Evolutionary conservation across 192 early-diverging fungal species (phyloP).

Genomic region (Podila minutissima): DNA sequence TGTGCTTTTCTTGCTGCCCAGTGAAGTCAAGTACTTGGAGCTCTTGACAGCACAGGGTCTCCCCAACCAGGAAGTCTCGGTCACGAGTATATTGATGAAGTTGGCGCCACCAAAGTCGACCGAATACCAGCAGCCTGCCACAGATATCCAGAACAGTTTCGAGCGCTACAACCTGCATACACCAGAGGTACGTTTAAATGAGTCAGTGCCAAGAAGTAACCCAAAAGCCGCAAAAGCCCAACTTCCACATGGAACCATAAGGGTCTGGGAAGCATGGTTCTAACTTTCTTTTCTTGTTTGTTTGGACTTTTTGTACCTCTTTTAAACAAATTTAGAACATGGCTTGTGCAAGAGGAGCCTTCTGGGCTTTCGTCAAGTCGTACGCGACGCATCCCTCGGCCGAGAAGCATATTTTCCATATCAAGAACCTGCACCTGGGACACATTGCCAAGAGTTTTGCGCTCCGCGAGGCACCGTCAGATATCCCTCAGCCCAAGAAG

Average conservation of each 20-base stretch:
- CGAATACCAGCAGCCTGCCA: slow-evolving; percentile 60
- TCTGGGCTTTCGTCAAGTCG: slow-evolving; percentile 87
- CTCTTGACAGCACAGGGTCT: slow-evolving; percentile 74
- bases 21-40: slow-evolving; percentile 81
- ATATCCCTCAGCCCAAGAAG: slow-evolving; percentile 60
- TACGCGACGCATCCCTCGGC: slow-evolving; percentile 91
- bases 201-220: background rate
- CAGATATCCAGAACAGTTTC: slow-evolving; percentile 64
- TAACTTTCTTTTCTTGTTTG: slow-evolving; percentile 14
- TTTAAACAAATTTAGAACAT: slow-evolving; percentile 52
- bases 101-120: slow-evolving; percentile 63
- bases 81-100: slow-evolving; percentile 69
- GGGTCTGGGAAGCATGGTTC: background rate
- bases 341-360: slow-evolving; percentile 82
- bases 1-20: slow-evolving; percentile 86
- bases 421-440: slow-evolving; percentile 94
- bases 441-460: slow-evolving; percentile 97
- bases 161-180: slow-evolving; percentile 78
- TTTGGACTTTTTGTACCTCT: slow-evolving; percentile 10
- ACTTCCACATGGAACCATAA: no score
- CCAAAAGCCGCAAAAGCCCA: no score
- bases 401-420: slow-evolving; percentile 94
- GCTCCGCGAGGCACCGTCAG: slow-evolving; percentile 90
- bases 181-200: slow-evolving; percentile 58
- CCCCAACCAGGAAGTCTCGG: slow-evolving; percentile 55